Percentiles rank a stretch among this genome's conserved stretches.
These are phyloP conservation scores for Peziza echinospora DNA, from an alignment of 495 filamentous ascomycete genomes.

Conservation along the genomic window DNA sequence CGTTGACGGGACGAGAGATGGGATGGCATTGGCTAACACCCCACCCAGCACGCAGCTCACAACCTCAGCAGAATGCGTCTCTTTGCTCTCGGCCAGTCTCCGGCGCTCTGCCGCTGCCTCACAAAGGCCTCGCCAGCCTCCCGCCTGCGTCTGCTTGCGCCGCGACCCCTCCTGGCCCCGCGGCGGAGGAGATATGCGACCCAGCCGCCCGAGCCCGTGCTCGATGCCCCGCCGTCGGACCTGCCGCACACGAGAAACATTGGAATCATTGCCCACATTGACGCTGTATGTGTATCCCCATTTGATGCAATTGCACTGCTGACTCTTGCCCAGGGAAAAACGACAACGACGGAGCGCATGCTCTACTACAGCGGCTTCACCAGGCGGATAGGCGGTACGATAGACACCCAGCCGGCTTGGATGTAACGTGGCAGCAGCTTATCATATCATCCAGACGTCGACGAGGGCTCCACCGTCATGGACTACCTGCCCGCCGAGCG, in stretches of 20 bases:
- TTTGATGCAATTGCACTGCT: background rate
- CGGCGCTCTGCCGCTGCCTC: too few relatives aligned
- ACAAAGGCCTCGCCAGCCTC: too few relatives aligned
- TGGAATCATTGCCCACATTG: constrained; percentile 97
- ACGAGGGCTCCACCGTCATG: constrained; percentile 90
- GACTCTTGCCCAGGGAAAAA: constrained; percentile 51
- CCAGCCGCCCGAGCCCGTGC: background rate
- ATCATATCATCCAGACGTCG: constrained; percentile 43
- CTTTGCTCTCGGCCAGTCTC: too few relatives aligned
- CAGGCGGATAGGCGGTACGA: constrained; percentile 58
- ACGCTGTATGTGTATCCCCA: constrained; percentile 42
- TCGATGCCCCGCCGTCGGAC: constrained; percentile 6
- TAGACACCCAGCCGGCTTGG: too few relatives aligned
- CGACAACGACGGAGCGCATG: constrained; percentile 98
- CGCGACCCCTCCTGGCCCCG: background rate
- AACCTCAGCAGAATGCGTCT: too few relatives aligned
- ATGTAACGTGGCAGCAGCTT: background rate
- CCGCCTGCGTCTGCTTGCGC: background rate
- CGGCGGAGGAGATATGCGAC: too few relatives aligned
- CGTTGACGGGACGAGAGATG: too few relatives aligned
- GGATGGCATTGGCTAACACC: too few relatives aligned
- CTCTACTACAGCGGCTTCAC: constrained; percentile 90
- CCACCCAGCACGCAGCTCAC: too few relatives aligned
- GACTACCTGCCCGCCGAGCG: constrained; percentile 94
- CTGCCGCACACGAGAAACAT: constrained; percentile 65